A percentile compares a stretch with the other conserved stretches of the same genome.
phyloP scores from a whole-genome alignment of 768 basidiomycete species.

The Boletus edulis region DNA sequence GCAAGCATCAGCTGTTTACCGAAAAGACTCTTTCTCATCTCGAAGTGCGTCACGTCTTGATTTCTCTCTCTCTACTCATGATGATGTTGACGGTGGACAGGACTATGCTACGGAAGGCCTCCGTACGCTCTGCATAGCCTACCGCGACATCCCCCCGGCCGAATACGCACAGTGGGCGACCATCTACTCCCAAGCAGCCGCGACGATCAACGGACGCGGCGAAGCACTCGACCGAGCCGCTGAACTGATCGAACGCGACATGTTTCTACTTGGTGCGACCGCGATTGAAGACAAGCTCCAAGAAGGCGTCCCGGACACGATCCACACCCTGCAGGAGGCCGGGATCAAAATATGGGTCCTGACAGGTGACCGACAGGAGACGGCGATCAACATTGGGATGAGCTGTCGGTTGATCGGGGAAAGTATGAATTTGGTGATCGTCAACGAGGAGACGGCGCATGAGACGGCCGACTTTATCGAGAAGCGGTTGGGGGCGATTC shows the following conservation, averaged over 20 bases:
- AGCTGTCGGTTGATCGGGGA: conserved; percentile 96
- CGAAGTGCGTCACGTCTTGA: conserved; percentile 53
- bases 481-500: conserved; percentile 88
- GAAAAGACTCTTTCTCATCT: conserved; percentile 88
- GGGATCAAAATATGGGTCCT: conserved; percentile 99
- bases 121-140: conserved; percentile 94
- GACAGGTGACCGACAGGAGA: conserved; percentile 97
- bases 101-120: conserved; percentile 98
- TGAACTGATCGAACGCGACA: conserved; percentile 92
- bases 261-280: conserved; percentile 91
- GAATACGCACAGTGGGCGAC: conserved; percentile 89
- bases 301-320: conserved; percentile 97
- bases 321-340: conserved; percentile 96
- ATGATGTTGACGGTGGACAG: conserved; percentile 37
- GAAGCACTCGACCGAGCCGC: conserved; percentile 95
- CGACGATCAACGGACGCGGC: conserved; percentile 92
- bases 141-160: conserved; percentile 81
- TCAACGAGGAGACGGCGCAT: conserved; percentile 83
- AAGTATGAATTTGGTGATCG: conserved; percentile 97
- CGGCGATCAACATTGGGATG: conserved; percentile 98
- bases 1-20: conserved; percentile 76
- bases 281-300: conserved; percentile 99
- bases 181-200: conserved; percentile 89
- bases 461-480: conserved; percentile 84
- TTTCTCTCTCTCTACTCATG: background rate